Evolutionary conservation across 768 basidiomycete species (phyloP), one percentile per base, ranked within the genome.

Genomic region (Termitomyces sp.): DNA sequence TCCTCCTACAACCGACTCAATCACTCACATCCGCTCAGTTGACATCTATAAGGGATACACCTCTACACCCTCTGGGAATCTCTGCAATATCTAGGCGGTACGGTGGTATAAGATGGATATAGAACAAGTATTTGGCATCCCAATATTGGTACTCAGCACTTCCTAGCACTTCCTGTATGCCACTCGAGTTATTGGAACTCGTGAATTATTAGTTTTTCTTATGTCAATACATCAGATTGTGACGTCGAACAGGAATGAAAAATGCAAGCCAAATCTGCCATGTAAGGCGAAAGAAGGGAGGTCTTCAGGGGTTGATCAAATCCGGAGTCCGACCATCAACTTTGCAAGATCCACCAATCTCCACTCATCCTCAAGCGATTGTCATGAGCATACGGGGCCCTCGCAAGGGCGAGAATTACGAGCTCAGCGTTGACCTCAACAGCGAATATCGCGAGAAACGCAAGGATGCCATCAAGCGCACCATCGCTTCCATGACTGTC

Each of bases 401-500:
- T 55, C 74, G 82, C 59, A 85, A 86, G 81, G 95, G 95, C 69
- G 95, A 97, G 79, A 97, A 97, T 81, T 98, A 88, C 74, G 96
- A 98, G 77, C 90, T 98, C 71, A 87, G 92, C 56, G 88, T 94
- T 56, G 96, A 98, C 76, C 86, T 99, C 66, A 98, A 99, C 75
- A 95, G 93, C 69, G 92, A 97, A 69, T 98, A 96, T 76, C 84
- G 87, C 60, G 93, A 97, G 65, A 91, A 91, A 71, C 82, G 96
- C 62, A 98, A 97, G 74, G 96, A 98, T 86, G 97, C 96, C 4
- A 98, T 98, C 78, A 98, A 98, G 77, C 83, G 88, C 53, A 89
- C 93, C 64, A 98, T 99, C 71, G 96, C 97, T 54, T 95, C 94
- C 62, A 98, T 98, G 93, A 99, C 97, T 1, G 94, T 99, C 62